phyloP scores from a whole-genome alignment of 1,284 basidiomycete genomes.

The Moniliella sp. region DNA sequence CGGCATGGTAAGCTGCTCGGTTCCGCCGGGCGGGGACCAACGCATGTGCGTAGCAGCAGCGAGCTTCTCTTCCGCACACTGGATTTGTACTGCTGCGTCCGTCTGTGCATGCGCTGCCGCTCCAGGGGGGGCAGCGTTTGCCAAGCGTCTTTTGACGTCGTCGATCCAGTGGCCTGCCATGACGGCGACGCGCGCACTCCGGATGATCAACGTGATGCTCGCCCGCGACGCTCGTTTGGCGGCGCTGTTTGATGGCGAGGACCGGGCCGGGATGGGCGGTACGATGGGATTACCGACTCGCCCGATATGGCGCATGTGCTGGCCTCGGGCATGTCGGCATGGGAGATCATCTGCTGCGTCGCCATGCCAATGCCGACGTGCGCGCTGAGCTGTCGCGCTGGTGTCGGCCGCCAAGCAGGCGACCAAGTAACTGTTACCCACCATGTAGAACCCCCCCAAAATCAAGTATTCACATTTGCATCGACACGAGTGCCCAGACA shows the following conservation, averaged over 20 bases:
- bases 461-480: too few relatives aligned
- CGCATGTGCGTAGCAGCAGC: conserved; percentile 8
- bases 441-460: too few relatives aligned
- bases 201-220: conserved; percentile 51
- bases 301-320: conserved; percentile 1
- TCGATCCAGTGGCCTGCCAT: conserved; percentile 57
- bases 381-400: conserved; percentile 1
- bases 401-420: too few relatives aligned
- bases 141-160: conserved; percentile 62
- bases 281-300: conserved; percentile 1
- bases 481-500: too few relatives aligned
- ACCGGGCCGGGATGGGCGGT: conserved; percentile 51
- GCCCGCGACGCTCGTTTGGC: conserved; percentile 58
- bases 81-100: conserved; percentile 50
- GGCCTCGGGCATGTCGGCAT: conserved; percentile 1
- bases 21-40: conserved; percentile 1
- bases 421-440: too few relatives aligned
- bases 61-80: conserved; percentile 69
- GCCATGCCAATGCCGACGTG: conserved; percentile 3
- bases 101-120: conserved; percentile 40
- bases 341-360: conserved; percentile 2
- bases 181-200: conserved; percentile 47
- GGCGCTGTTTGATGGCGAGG: conserved; percentile 62
- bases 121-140: conserved; percentile 71
- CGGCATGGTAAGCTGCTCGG: not conserved